Conservation (phyloP, 78 protist species). For the Planoprotostelium fungivorum region DNA sequence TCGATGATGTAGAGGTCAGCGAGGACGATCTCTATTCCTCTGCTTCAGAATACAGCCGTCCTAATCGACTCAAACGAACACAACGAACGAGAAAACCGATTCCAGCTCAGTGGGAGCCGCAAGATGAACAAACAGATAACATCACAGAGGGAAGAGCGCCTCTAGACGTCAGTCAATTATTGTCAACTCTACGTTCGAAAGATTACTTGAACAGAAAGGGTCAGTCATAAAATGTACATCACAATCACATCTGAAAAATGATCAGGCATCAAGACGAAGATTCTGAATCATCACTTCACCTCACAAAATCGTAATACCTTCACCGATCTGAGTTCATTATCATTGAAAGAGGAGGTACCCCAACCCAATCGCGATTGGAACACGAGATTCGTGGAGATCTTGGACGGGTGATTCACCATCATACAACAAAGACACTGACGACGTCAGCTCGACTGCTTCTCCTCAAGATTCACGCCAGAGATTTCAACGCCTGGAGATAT, state of each 20-base stretch:
- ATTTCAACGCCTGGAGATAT: not conserved
- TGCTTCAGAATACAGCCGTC: not conserved
- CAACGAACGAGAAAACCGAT: not conserved
- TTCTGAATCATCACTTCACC: not conserved
- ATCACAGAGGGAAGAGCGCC: not conserved
- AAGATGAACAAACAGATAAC: not conserved
- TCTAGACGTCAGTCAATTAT: too few species aligned
- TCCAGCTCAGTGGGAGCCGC: not conserved
- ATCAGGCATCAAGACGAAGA: not conserved
- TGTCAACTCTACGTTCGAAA: not conserved
- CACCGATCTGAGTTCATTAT: not conserved
- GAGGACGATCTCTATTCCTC: not conserved
- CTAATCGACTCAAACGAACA: not conserved
- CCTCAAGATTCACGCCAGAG: not conserved
- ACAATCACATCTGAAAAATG: too few species aligned
- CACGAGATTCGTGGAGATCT: not conserved
- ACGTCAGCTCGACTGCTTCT: not conserved
- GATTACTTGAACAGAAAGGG: not conserved
- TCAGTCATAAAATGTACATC: not conserved
- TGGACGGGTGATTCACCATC: not conserved
- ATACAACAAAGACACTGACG: too few species aligned
- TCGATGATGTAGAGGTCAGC: not conserved
- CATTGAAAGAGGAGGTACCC: not conserved
- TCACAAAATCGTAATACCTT: not conserved
- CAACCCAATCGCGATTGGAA: not conserved